Base-by-base conservation (phyloP, 2,329 filamentous ascomycete genomes). In the Hymenoscyphus repandus region DNA sequence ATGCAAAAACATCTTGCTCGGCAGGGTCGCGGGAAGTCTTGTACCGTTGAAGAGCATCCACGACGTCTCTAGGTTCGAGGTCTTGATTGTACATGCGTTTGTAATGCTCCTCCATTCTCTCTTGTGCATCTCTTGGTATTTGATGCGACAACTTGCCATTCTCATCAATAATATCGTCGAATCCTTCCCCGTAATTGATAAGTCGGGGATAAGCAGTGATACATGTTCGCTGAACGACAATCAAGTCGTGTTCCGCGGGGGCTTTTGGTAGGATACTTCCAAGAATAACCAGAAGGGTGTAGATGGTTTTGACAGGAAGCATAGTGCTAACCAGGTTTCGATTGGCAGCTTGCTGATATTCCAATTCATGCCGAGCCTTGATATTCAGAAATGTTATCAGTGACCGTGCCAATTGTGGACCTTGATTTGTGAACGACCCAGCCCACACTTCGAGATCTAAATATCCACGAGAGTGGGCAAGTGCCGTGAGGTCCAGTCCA, bases 1-100 rank as follows among this genome's bases (percentile, higher is more conserved):
- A 96, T 12, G 92, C 88, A 66, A 99, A 99, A 6, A 96, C 80
- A 66, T 99, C 93, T 67, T 97, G 93, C 54, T 96, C 90, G 13
- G 85, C 74, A 1, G 89, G 79, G 53, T 93, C 87, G 43, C 83
- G 82, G 0, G 95, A 97, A 50, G 83, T 83, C 68, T 99, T 97
- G 72, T 96, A 95, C 50, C 81, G 79, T 57, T 90, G 85, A 63
- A 99, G 80, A 36, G 90, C 81, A 55, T 88, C 84, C 46, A 99
- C 86, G 57, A 99, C 88, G 49, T 89, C 83, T 49, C 89, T 82
- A 15, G 96, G 88, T 56, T 92, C 86, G 17, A 91, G 83, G 59
- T 96, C 90, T 58, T 89, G 86, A 58, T 89, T 88, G 66, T 99
- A 99, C 91, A 99, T 97, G 64, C 88, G 88, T 70, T 96, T 96